These are phyloP conservation scores for Cordyceps cicadae DNA, from an alignment of 2,329 filamentous ascomycete species.

Conservation along the genomic window DNA sequence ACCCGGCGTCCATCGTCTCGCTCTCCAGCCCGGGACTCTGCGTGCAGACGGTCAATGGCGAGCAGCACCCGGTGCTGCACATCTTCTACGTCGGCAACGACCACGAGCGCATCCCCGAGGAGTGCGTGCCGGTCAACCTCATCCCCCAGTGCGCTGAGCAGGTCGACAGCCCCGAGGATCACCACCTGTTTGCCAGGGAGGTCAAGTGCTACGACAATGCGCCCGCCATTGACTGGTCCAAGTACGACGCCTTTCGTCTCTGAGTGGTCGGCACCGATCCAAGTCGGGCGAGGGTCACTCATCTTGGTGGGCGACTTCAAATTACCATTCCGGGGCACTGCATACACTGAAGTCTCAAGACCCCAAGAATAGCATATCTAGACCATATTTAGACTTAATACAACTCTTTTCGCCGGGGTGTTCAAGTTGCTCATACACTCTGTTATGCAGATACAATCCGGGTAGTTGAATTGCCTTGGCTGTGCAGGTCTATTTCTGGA, in stretches of 20 bases:
- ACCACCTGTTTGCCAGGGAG: background rate
- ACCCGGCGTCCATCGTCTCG: background rate
- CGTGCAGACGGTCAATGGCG: background rate
- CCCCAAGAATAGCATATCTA: too few relatives aligned
- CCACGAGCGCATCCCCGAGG: background rate
- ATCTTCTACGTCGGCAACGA: background rate
- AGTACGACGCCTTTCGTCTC: background rate
- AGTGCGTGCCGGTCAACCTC: background rate
- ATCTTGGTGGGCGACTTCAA: background rate
- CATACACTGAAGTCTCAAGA: too few relatives aligned
- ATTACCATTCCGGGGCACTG: background rate
- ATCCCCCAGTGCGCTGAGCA: background rate
- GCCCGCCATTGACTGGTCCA: background rate
- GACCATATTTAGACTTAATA: too few relatives aligned
- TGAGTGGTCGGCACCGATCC: background rate
- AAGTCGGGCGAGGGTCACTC: too few relatives aligned
- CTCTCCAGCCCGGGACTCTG: background rate
- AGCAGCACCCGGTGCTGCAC: background rate
- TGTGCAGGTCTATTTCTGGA: too few relatives aligned
- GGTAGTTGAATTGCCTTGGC: too few relatives aligned
- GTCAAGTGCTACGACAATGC: background rate
- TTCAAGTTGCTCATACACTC: too few relatives aligned
- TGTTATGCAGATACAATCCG: too few relatives aligned
- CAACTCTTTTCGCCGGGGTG: too few relatives aligned
- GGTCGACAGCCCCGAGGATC: background rate